Percentiles rank a stretch among this genome's conserved stretches.
These are phyloP conservation scores for Aspergillus eucalypticola DNA, from an alignment of 2,329 filamentous ascomycete species.

Conservation along the genomic window DNA sequence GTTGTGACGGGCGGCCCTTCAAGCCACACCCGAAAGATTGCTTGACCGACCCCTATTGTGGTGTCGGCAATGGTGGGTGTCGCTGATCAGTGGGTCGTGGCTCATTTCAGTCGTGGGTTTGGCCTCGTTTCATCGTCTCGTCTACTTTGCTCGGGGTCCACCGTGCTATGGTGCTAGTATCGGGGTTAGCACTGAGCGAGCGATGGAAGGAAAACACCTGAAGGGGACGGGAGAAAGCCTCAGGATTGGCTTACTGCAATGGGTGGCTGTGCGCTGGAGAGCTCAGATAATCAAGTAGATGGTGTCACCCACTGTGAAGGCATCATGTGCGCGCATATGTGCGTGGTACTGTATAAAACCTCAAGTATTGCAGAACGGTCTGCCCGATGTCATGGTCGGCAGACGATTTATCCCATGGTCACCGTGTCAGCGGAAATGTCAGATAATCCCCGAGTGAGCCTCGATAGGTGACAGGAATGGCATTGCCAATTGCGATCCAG, in stretches of 20 bases:
- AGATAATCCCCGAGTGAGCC: neutral
- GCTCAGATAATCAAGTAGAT: no score
- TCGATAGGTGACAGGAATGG: neutral
- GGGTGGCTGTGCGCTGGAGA: no score
- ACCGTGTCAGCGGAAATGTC: neutral
- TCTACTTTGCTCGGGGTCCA: constrained; percentile 4
- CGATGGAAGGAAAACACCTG: neutral
- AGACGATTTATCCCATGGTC: neutral
- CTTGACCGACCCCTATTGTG: neutral
- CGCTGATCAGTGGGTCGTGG: constrained; percentile 13
- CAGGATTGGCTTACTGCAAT: no score
- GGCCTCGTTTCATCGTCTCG: constrained; percentile 3
- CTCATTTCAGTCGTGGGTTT: neutral
- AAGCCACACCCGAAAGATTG: neutral
- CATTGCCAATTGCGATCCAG: neutral
- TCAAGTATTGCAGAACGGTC: neutral
- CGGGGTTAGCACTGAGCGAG: neutral
- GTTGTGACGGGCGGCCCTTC: neutral
- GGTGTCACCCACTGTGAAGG: no score
- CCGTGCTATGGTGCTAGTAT: neutral
- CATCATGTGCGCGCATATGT: neutral
- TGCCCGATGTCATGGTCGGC: neutral
- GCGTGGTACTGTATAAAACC: neutral
- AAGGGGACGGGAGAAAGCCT: neutral
- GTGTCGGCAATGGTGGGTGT: constrained; percentile 7